Base-by-base conservation (phyloP, 768 basidiomycete genomes). In the Favolaschia claudopus region DNA sequence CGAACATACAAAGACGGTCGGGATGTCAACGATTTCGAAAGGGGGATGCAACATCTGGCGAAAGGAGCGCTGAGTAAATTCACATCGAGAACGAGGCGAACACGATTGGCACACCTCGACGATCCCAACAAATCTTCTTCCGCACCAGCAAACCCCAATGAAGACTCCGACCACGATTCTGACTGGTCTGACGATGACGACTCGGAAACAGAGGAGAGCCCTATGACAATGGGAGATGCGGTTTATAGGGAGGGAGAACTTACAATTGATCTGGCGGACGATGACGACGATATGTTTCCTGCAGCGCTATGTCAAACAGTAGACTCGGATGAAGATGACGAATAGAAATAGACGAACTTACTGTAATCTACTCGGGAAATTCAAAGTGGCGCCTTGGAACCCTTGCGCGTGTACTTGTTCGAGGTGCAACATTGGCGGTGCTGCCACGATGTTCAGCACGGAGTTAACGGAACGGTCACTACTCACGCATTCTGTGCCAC, bases 1-100 rank as follows among this genome's bases (percentile, higher is more conserved):
- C 60, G 69, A 6, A 60, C 42, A 4, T 62, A 64, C 29, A 38
- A 47, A 17, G 63, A 62, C 36, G 52, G 39, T 2, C 27, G 42
- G n/a, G 24, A 53, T 20, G 55, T 64, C 14, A 55, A 62, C 24
- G 59, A 67, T 33, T 55, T 62, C 24, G 20, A 27, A 7, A 17
- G 45, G 6, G 66, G 66, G 2, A 27, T 62, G 1, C 17, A 20
- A 9, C 15, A 17, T 7, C 56, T 65, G 17, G 27, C 6, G 5
- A 40, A 25, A 14, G 60, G 64, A 1, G 58, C 53, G 14, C 45
- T 65, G 5, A 29, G 55, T 17, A 62, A 59, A 33, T 65, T 55
- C 55, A 36, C 45, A 3, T 31, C 33, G 13, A 46, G 58, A 34
- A 65, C 60, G 0, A 58, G 46, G 12, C 34, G 32, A 37, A 51